Percentiles rank a stretch among this genome's conserved stretches.
phyloP scores from a whole-genome alignment of 2,329 filamentous ascomycete genomes.

The Fusarium oxysporum region DNA sequence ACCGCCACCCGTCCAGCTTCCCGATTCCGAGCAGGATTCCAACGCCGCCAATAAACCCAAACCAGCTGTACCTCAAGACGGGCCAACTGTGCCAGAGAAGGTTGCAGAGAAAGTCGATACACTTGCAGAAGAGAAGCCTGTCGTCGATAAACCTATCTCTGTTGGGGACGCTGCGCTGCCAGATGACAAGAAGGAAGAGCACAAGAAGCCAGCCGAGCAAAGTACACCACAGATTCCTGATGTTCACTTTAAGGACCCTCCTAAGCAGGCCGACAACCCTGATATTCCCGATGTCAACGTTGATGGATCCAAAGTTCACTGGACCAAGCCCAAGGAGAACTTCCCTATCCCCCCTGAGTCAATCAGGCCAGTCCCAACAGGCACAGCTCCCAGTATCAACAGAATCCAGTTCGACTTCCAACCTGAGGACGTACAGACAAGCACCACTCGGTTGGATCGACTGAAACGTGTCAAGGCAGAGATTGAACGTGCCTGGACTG shows the following conservation, averaged over 20 bases:
- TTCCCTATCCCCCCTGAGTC: slow-evolving; percentile 80
- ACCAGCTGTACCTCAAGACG: slow-evolving; percentile 17
- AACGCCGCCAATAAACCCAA: slow-evolving; percentile 20
- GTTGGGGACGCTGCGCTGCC: slow-evolving; percentile 8
- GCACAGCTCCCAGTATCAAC: slow-evolving; percentile 75
- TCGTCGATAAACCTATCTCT: slow-evolving; percentile 9
- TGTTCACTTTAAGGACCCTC: slow-evolving; percentile 47
- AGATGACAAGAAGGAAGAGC: slow-evolving; percentile 2
- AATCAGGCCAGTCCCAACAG: slow-evolving; percentile 80
- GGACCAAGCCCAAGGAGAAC: slow-evolving; percentile 78
- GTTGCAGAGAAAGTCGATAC: slow-evolving; percentile 6
- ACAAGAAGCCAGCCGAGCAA: slow-evolving; percentile 21
- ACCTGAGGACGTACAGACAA: slow-evolving; percentile 70
- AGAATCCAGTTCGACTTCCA: slow-evolving; percentile 80
- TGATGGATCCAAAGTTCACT: slow-evolving; percentile 65
- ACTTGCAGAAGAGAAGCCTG: slow-evolving; percentile 15
- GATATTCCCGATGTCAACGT: slow-evolving; percentile 27
- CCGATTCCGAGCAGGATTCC: slow-evolving; percentile 24
- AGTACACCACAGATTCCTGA: slow-evolving; percentile 30
- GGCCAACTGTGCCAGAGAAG: background rate
- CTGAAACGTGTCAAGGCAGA: slow-evolving; percentile 76
- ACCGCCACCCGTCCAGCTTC: slow-evolving; percentile 31
- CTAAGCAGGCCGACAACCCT: slow-evolving; percentile 35
- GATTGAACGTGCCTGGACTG: slow-evolving; percentile 82
- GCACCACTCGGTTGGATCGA: slow-evolving; percentile 72